Conservation (phyloP, 495 filamentous ascomycete genomes). For the Lichenothelia convexa region DNA sequence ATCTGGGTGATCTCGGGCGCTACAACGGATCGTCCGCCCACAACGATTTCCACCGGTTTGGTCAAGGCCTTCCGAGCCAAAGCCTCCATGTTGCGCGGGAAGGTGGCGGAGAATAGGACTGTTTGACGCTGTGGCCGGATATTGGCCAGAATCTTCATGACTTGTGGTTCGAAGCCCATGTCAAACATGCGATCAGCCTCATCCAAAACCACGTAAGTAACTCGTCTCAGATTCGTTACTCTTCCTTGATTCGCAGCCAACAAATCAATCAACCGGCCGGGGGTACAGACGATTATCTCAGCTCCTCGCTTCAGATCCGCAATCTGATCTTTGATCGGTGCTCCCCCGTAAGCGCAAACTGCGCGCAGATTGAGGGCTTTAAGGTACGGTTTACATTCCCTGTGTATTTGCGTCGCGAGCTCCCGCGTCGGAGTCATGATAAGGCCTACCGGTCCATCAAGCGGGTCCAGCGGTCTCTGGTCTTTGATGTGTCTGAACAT, state of each 20-base stretch:
- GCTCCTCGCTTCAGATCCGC: constrained; percentile 87
- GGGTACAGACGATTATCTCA: constrained; percentile 88
- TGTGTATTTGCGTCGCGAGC: constrained; percentile 83
- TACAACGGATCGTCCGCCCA: constrained; percentile 81
- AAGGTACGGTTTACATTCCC: constrained; percentile 82
- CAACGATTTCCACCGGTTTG: constrained; percentile 75
- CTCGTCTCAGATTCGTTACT: constrained; percentile 74
- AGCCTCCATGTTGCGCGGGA: constrained; percentile 85
- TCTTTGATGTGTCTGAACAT: constrained; percentile 98
- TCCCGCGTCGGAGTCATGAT: constrained; percentile 94
- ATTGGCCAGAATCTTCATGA: constrained; percentile 88
- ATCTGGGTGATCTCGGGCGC: constrained; percentile 89
- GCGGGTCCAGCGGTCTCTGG: constrained; percentile 60
- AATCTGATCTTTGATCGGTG: constrained; percentile 95
- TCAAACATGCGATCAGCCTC: constrained; percentile 99
- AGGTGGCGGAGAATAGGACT: constrained; percentile 89
- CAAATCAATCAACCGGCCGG: constrained; percentile 93
- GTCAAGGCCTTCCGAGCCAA: constrained; percentile 75
- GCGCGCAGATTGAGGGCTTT: constrained; percentile 76
- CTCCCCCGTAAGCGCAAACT: constrained; percentile 90
- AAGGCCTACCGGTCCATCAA: constrained; percentile 73
- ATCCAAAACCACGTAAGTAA: constrained; percentile 87
- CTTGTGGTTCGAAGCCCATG: constrained; percentile 97
- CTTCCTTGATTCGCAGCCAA: constrained; percentile 81
- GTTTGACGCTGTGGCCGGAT: constrained; percentile 85